Conservation (phyloP, 345 rosid species). For the Arabidopsis suecica region DNA sequence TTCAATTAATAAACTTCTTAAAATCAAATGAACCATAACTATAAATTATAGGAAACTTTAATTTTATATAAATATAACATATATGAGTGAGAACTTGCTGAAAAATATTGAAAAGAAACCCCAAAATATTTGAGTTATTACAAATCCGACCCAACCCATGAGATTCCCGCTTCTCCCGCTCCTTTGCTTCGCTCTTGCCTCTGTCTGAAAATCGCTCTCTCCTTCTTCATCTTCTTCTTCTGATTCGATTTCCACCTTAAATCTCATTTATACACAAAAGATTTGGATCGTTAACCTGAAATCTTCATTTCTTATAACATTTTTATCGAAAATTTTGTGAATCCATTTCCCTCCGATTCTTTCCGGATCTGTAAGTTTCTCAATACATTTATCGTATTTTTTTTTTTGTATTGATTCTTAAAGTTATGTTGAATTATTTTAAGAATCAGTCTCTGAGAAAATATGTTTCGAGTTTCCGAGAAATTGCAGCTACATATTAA, state of each 20-base stretch:
- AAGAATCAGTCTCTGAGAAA: background rate
- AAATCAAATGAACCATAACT: no score
- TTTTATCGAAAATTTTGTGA: background rate
- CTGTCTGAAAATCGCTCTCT: conserved; percentile 13
- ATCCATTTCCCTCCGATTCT: background rate
- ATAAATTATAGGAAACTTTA: no score
- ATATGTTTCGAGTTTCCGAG: background rate
- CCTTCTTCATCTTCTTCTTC: background rate
- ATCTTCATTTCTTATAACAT: background rate
- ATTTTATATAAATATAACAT: no score
- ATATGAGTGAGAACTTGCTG: no score
- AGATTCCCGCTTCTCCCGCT: conserved; percentile 63
- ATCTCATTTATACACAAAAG: background rate
- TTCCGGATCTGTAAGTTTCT: conserved; percentile 21
- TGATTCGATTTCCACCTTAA: background rate
- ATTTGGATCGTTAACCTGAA: background rate
- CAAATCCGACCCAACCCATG: conserved; percentile 7
- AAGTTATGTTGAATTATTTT: background rate
- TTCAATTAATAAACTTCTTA: no score
- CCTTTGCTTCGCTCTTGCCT: conserved; percentile 12
- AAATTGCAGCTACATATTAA: background rate
- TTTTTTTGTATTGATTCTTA: background rate
- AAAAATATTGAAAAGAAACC: no score
- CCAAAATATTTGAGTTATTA: background rate
- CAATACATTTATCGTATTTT: no score